Base-by-base conservation (phyloP, 176 grass and related monocot genomes). In the Bolboschoenus planiculmis region DNA sequence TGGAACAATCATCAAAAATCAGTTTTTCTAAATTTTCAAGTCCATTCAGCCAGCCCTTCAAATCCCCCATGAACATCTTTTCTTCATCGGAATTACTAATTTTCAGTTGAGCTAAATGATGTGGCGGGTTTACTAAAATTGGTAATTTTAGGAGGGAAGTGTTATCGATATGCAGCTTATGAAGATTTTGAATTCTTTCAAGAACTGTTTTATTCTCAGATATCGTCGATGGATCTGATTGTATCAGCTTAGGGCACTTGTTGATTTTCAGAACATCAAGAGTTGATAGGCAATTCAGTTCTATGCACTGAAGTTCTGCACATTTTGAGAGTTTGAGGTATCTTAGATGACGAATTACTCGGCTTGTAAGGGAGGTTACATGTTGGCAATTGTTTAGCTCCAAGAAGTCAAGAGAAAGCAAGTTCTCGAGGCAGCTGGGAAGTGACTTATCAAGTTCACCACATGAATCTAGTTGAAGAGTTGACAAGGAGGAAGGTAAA, bases 401-500 rank as follows among this genome's bases (percentile, higher is more conserved):
- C 21, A 87, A 87, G 0, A 7, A 15, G 16, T 53, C 30, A 1
- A 87, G 70, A 39, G 66, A 83, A 27, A 10, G 34, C 18, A 87
- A 54, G 6, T 68, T 87, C 31, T 56, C 14, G 2, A 87, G 56
- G 56, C 80, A 79, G 27, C 10, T 4, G 3, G 80, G 80, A 62
- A 83, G 55, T 10, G 78, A 83, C 24, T 78, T 63, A 34, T 65
- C 80, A 1, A 87, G 80, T 43, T 44, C 42, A 7, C 86, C 68
- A 29, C 68, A 87, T 20, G 29, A 31, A 39, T 55, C 36, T 16
- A 87, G 30, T 18, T 37, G 33, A 47, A 87, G n/a, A 26, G n/a
- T 33, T 55, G 60, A 77, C 31, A 87, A 44, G 13, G 86, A 87
- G 80, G 39, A 29, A 5, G 86, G 86, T 26, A 87, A 77, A 21